Base-by-base conservation (phyloP, 805 yeast species). In the Metschnikowia continentalis region DNA sequence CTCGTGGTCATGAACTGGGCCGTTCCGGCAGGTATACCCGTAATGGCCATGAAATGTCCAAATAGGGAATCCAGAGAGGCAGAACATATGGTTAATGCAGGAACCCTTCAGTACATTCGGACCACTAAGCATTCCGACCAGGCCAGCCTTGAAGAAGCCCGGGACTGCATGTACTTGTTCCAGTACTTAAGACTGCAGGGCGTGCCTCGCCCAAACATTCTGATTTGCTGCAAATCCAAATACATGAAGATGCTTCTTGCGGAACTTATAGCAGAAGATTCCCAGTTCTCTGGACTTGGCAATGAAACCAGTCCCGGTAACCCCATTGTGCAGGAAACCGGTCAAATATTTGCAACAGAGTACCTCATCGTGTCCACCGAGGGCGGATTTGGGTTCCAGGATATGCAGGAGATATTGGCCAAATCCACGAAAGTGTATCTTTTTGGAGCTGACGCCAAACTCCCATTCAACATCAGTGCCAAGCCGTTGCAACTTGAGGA, bases 171-270 rank as follows among this genome's bases (percentile, higher is more conserved):
- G 14, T 62, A 67, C 0, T 52, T 80, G 6, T 80, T 66, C 56
- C 73, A 71, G 61, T 80, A 78, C 50, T 64, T 82, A 74, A 57
- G 77, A 5, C 52, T 71, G 3, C 47, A 72, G 19, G 81, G 79
- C 0, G 80, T 79, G 51, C 69, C 78, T 0, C 37, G 58, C 1
- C 53, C 60, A 0, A 59, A 59, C 19, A 70, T 83, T 17, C 65
- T 70, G 17, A 71, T 84, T 8, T 54, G 75, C 23, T 71, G 80
- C 1, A 62, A 69, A 4, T 71, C 68, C 33, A 62, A 64, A 19
- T 67, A 71, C 7, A 84, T 80, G 57, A 65, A 60, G 48, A 59
- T 61, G 5, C 61, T 81, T 22, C 58, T 82, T 2, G 61, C 64
- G 30, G 81, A 79, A 50, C 63, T 81, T 2, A 51, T 74, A 1